Base-by-base conservation (phyloP, 139 green algal genomes). In the Asterochloris sp. region DNA sequence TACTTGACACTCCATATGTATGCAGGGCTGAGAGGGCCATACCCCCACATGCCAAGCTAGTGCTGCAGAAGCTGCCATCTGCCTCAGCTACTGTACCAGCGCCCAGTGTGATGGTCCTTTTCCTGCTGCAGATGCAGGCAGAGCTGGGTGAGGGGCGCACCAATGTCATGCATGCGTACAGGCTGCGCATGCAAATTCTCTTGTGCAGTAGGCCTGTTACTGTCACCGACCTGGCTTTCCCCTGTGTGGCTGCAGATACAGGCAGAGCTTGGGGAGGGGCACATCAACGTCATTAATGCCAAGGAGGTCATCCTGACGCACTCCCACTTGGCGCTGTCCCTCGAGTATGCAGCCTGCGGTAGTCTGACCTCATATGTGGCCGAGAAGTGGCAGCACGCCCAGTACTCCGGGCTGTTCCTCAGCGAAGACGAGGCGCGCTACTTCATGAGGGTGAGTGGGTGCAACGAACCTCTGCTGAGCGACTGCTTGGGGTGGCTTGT, bases 361-460 rank as follows among this genome's bases (percentile, higher is more conserved):
- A 85, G 74, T 71, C 74, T 88, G 24, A 88, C 84, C 6, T 88
- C 86, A 47, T 92, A 94, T 76, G 92, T 95, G 11, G 86, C 88
- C 0, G 80, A 90, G 71, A 89, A 89, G 73, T 96, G 92, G 91
- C 88, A 94, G 81, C 82, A 88, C 26, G 87, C 88, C 1, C 89
- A 91, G 83, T 81, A 85, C n/a, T 86, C 84, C 38, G 93, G 93
- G 4, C 86, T 96, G 63, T 95, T 94, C 83, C 85, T 97, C 73
- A 83, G 73, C 8, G 93, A 97, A 86, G 91, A 95, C 69, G 93
- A 98, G 86, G 95, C 94, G 0, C 85, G 92, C 0, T 98, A 93
- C 86, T 95, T 97, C 82, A 97, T 97, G 87, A 94, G 89, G 78
- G 90, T 90, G 28, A 78, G 86, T 54, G 38, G 38, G 38, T 2